phyloP scores from a whole-genome alignment of 2,329 filamentous ascomycete genomes.

The Penicillium glabrum region DNA sequence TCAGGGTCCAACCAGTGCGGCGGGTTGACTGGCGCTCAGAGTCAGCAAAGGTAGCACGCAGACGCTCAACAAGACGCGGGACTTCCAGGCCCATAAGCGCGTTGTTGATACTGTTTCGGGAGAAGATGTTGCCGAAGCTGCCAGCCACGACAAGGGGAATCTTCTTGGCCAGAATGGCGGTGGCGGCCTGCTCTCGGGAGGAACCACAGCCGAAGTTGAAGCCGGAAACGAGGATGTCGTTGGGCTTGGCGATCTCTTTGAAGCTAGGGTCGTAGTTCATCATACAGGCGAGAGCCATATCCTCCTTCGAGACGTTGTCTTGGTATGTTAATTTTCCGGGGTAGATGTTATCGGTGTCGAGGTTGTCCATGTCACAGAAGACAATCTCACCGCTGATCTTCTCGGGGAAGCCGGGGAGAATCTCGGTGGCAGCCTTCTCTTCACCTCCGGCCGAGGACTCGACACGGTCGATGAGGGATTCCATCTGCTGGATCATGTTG shows the following conservation, averaged over 20 bases:
- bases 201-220: slow-evolving; percentile 87
- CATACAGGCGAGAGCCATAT: slow-evolving; percentile 91
- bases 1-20: slow-evolving; percentile 64
- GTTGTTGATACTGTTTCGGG: slow-evolving; percentile 44
- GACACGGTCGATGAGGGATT: slow-evolving; percentile 57
- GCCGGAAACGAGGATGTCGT: slow-evolving; percentile 80
- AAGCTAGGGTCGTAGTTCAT: slow-evolving; percentile 85
- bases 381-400: slow-evolving; percentile 82
- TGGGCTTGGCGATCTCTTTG: slow-evolving; percentile 58
- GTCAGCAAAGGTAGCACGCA: slow-evolving; percentile 32
- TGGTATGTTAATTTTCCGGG: slow-evolving; percentile 91
- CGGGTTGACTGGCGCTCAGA: slow-evolving; percentile 24
- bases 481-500: slow-evolving; percentile 68
- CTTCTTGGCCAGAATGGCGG: slow-evolving; percentile 57
- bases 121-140: slow-evolving; percentile 42
- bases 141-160: slow-evolving; percentile 40
- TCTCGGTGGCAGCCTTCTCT: slow-evolving; percentile 54
- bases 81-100: slow-evolving; percentile 43
- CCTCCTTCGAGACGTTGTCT: slow-evolving; percentile 71
- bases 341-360: slow-evolving; percentile 93
- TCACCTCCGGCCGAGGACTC: slow-evolving; percentile 19
- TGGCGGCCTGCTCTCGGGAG: slow-evolving; percentile 84
- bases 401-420: slow-evolving; percentile 84
- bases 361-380: slow-evolving; percentile 81
- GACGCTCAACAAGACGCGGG: slow-evolving; percentile 35